Conservation (phyloP, 495 filamentous ascomycete genomes). For the Aspergillus baeticus region DNA sequence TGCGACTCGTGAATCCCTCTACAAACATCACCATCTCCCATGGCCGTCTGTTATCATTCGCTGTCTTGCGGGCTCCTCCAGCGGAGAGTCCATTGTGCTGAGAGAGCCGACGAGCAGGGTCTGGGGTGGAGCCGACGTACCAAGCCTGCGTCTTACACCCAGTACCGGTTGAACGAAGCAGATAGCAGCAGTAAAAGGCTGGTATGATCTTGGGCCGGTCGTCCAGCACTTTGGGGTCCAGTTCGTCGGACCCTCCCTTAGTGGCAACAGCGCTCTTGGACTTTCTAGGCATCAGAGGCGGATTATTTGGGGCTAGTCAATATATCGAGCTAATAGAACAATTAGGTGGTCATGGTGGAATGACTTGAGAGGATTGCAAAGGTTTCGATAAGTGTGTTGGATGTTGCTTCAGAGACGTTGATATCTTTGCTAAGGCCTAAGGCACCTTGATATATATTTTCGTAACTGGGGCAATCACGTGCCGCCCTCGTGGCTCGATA, state of each 20-base stretch:
- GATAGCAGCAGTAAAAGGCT: slow-evolving; percentile 78
- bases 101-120: slow-evolving; percentile 73
- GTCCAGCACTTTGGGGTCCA: neutral
- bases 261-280: neutral
- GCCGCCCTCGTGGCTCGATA: neutral
- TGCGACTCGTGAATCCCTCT: slow-evolving; percentile 80
- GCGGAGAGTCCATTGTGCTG: slow-evolving; percentile 84
- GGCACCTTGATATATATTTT: neutral
- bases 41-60: slow-evolving; percentile 62
- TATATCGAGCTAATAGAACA: neutral
- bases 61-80: slow-evolving; percentile 79
- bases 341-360: too few species aligned
- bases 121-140: slow-evolving; percentile 91
- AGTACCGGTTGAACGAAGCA: slow-evolving; percentile 73
- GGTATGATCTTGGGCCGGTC: slow-evolving; percentile 53
- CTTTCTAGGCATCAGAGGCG: neutral
- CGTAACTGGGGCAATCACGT: slow-evolving; percentile 7
- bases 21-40: slow-evolving; percentile 95
- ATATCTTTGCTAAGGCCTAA: neutral
- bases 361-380: too few species aligned
- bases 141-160: slow-evolving; percentile 49
- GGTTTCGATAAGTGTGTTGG: neutral
- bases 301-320: neutral
- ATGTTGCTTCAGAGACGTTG: neutral
- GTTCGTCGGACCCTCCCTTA: neutral